These are phyloP conservation scores for Lactarius sanguifluus DNA, from an alignment of 768 basidiomycete species.

Conservation along the genomic window DNA sequence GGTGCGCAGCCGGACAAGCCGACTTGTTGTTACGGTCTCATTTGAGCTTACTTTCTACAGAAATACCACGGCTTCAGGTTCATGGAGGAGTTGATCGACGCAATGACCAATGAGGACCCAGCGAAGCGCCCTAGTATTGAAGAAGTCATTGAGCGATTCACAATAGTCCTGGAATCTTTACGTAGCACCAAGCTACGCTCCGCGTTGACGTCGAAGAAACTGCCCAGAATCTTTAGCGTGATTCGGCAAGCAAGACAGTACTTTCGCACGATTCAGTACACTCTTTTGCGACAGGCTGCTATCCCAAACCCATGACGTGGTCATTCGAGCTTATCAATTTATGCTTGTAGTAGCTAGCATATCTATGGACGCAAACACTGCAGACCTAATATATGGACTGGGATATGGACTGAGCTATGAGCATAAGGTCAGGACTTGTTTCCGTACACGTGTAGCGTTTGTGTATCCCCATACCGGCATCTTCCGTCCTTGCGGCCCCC, in stretches of 20 bases:
- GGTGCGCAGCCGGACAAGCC: conserved; percentile 29
- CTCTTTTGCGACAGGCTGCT: conserved; percentile 6
- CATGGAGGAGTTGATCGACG: conserved; percentile 32
- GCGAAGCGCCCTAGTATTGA: conserved; percentile 33
- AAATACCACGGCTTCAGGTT: conserved; percentile 31
- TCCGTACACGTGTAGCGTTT: background rate
- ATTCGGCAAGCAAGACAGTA: background rate
- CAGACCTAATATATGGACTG: background rate
- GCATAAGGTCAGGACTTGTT: background rate
- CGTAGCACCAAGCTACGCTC: conserved; percentile 17
- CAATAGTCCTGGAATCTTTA: background rate
- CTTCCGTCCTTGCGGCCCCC: background rate
- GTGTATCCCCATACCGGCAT: background rate
- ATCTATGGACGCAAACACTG: background rate
- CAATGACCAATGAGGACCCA: conserved; percentile 35
- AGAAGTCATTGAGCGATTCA: conserved; percentile 18
- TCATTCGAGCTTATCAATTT: background rate
- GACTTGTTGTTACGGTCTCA: background rate
- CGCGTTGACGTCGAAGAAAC: conserved; percentile 10
- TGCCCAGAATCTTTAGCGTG: background rate
- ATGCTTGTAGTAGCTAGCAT: background rate
- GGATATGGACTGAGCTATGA: background rate
- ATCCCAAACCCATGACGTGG: conserved; percentile 13
- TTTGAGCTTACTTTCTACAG: conserved; percentile 20
- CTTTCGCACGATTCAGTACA: conserved; percentile 11